Base-by-base conservation (phyloP, 2,329 filamentous ascomycete genomes). In the Parastagonospora avenae region DNA sequence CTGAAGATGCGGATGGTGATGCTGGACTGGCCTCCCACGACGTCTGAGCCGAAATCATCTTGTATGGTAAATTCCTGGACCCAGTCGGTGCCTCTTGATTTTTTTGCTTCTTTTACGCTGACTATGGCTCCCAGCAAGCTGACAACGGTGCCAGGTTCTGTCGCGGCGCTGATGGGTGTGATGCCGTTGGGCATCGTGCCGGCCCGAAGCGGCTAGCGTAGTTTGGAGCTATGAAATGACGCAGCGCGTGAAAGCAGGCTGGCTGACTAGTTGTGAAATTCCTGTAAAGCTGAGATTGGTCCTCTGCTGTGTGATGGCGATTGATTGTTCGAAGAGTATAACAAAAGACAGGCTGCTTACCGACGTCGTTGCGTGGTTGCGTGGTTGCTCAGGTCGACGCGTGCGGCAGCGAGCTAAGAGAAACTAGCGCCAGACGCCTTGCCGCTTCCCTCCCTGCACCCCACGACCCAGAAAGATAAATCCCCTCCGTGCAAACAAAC, bases 61-160 rank as follows among this genome's bases (percentile, higher is more conserved):
- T 74, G 67, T 9, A 80, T 55, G 16, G 59, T 70, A 59, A 78
- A 73, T 11, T 73, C 70, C 7, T 68, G 39, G 15, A 33, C 38
- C 71, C 57, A 73, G 80, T 89, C 87, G 19, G 69, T 63, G 16
- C 82, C 80, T 46, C 54, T 75, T 1, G 85, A 85, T 9, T 68
- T 48, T 0, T 85, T 82, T 1, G 79, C 72, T 49, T 42, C 50
- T n/a, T 84, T 79, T 42, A 79, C 80, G 60, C 93, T 89, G 44
- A 84, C 83, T 3, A 93, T 82, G 4, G 93, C 73, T 1, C 91
- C 92, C 43, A 91, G 81, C 35, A 94, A 74, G 72, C 78, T 87
- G 56, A 86, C 76, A 5, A 48, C 27, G 66, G 24, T 59, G 12
- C 8, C 57, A 10, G 71, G 48, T 19, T 70, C 66, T 15, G 19